phyloP scores from a whole-genome alignment of 306 rosid species.

The Trifolium pratense region DNA sequence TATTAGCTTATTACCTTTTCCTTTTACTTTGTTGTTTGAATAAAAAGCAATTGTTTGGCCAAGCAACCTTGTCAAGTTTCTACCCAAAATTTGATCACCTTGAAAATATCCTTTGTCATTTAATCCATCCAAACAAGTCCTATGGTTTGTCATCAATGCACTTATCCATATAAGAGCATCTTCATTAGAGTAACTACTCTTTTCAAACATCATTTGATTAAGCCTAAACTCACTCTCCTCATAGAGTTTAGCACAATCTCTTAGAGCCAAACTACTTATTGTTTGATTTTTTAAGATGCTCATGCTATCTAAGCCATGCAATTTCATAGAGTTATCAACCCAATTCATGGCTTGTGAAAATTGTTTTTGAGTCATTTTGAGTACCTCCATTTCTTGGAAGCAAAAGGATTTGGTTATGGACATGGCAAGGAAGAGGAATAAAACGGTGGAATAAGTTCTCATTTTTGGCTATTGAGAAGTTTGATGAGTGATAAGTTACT shows the following conservation, averaged over 20 bases:
- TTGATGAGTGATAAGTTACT: slow-evolving; percentile 28
- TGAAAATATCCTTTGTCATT: slow-evolving; percentile 46
- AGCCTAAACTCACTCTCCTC: slow-evolving; percentile 60
- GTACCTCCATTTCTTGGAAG: slow-evolving; percentile 43
- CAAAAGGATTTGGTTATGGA: slow-evolving; percentile 36
- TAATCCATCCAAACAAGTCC: slow-evolving; percentile 62
- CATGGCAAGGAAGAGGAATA: slow-evolving; percentile 40
- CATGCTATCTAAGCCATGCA: slow-evolving; percentile 11
- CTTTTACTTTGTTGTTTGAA: slow-evolving; percentile 33
- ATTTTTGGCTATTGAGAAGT: slow-evolving; percentile 31
- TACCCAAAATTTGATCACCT: slow-evolving; percentile 23
- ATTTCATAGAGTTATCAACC: slow-evolving; percentile 37
- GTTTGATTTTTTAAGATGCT: not conserved
- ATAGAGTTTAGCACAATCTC: slow-evolving; percentile 66
- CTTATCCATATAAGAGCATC: slow-evolving; percentile 65
- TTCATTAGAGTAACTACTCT: slow-evolving; percentile 32
- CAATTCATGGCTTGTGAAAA: slow-evolving; percentile 46
- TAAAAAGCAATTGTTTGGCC: slow-evolving; percentile 53
- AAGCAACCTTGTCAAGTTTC: slow-evolving; percentile 53
- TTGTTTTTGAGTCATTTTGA: slow-evolving; percentile 47
- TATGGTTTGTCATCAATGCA: slow-evolving; percentile 59
- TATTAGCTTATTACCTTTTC: slow-evolving; percentile 34
- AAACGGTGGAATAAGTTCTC: slow-evolving; percentile 45
- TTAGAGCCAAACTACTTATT: slow-evolving; percentile 38
- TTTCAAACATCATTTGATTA: slow-evolving; percentile 36